phyloP scores from a whole-genome alignment of 1,284 basidiomycete species.

The Cryptococcus wingfieldii region DNA sequence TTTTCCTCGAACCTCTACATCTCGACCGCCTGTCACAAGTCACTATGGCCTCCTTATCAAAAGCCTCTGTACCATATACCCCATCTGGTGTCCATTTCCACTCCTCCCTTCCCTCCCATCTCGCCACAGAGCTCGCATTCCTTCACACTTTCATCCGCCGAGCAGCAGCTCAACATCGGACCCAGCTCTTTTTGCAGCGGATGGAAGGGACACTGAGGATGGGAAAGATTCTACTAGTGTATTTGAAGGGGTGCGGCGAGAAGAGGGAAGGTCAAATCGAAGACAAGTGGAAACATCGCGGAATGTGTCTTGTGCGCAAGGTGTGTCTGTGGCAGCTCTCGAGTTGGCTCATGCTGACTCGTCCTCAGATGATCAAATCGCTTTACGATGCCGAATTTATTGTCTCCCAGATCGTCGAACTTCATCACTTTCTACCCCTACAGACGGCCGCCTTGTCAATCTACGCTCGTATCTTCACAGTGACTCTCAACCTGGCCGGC shows the following conservation, averaged over 20 bases:
- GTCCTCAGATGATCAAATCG: slow-evolving; percentile 5
- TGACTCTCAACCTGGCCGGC: slow-evolving; percentile 15
- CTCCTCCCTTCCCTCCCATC: slow-evolving; percentile 18
- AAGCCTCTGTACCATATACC: too few relatives aligned
- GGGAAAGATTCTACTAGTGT: slow-evolving; percentile 4
- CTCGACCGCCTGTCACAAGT: too few relatives aligned
- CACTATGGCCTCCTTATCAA: too few relatives aligned
- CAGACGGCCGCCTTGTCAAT: slow-evolving; percentile 29
- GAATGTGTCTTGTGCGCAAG: slow-evolving; percentile 2
- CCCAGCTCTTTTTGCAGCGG: slow-evolving; percentile 25
- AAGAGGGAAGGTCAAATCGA: neutral
- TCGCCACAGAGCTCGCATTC: slow-evolving; percentile 24
- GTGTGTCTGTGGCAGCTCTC: slow-evolving; percentile 1
- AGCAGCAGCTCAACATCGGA: slow-evolving; percentile 27
- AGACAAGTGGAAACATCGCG: slow-evolving; percentile 1
- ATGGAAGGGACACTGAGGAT: slow-evolving; percentile 20
- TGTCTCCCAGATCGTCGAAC: slow-evolving; percentile 39
- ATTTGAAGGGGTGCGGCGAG: neutral
- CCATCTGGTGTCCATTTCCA: slow-evolving; percentile 11
- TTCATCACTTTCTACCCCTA: slow-evolving; percentile 35
- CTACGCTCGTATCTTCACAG: slow-evolving; percentile 32
- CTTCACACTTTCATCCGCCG: slow-evolving; percentile 17
- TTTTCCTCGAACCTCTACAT: too few relatives aligned
- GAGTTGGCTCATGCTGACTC: neutral
- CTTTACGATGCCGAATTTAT: slow-evolving; percentile 49